Percentiles rank a stretch among this genome's conserved stretches.
Evolutionary conservation across 495 filamentous ascomycete genomes (phyloP).

Genomic region (Parathielavia appendiculata): DNA sequence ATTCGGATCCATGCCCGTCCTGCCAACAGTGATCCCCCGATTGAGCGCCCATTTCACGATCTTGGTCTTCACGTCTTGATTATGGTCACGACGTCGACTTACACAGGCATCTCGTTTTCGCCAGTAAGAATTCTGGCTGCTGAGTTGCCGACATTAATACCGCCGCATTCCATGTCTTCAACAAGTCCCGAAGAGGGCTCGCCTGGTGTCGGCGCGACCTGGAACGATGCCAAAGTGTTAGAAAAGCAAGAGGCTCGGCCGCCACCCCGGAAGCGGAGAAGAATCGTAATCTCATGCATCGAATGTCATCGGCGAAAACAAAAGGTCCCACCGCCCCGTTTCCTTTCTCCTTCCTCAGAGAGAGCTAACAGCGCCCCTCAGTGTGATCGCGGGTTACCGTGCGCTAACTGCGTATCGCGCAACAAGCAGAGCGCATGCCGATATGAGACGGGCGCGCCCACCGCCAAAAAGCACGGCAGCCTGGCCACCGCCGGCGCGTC

Average conservation of each 20-base stretch:
- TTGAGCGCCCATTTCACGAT: too few relatives aligned
- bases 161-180: neutral
- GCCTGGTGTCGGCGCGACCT: neutral
- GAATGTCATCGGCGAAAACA: slow-evolving; percentile 62
- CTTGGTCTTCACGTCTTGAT: too few relatives aligned
- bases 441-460: slow-evolving; percentile 49
- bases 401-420: slow-evolving; percentile 55
- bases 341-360: neutral
- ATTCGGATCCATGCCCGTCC: too few relatives aligned
- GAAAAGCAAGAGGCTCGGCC: slow-evolving; percentile 18
- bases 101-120: too few relatives aligned
- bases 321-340: slow-evolving; percentile 39
- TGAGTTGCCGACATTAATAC: too few relatives aligned
- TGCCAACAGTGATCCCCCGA: too few relatives aligned
- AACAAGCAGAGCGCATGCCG: slow-evolving; percentile 45
- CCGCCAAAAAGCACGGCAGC: slow-evolving; percentile 34
- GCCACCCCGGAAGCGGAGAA: slow-evolving; percentile 50
- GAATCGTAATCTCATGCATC: slow-evolving; percentile 56
- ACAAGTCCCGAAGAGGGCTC: slow-evolving; percentile 5
- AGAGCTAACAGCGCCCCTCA: slow-evolving; percentile 19
- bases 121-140: too few relatives aligned
- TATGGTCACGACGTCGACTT: neutral
- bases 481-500: slow-evolving; percentile 17
- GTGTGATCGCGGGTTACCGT: slow-evolving; percentile 59
- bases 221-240: neutral